These are phyloP conservation scores for Conticribra weissflogii DNA, from an alignment of 108 stramenopile genomes.

Conservation along the genomic window DNA sequence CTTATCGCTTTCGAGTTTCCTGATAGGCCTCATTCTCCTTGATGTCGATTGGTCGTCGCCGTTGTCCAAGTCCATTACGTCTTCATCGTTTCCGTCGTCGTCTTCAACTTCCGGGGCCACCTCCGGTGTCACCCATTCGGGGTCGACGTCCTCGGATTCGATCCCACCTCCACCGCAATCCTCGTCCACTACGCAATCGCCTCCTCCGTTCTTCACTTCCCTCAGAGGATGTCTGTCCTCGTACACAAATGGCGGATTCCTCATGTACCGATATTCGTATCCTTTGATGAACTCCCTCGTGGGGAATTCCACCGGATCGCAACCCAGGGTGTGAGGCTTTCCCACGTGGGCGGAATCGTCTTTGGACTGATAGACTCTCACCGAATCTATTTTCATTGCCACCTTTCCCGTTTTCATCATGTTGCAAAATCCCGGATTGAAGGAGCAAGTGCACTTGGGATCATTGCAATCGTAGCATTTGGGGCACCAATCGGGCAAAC, in stretches of 20 bases:
- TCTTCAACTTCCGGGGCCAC: conserved; percentile 3
- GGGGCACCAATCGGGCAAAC: conserved; percentile 78
- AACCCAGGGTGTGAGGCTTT: conserved; percentile 79
- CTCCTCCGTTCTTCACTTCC: conserved; percentile 79
- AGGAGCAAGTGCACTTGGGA: conserved; percentile 84
- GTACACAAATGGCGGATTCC: conserved; percentile 74
- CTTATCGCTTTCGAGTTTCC: conserved; percentile 7
- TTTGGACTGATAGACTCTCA: conserved; percentile 88
- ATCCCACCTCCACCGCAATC: conserved; percentile 76
- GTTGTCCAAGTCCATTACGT: conserved; percentile 42
- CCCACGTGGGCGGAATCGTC: conserved; percentile 76
- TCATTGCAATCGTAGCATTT: conserved; percentile 91
- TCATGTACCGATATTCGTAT: conserved; percentile 81
- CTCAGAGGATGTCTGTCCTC: conserved; percentile 73
- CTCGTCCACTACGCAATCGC: conserved; percentile 61
- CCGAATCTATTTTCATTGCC: conserved; percentile 81
- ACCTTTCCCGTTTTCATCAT: conserved; percentile 82
- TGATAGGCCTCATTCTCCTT: conserved; percentile 4
- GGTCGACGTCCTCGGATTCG: conserved; percentile 39
- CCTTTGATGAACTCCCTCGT: conserved; percentile 91
- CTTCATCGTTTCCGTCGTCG: conserved; percentile 19
- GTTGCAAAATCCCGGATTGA: conserved; percentile 88
- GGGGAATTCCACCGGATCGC: conserved; percentile 86
- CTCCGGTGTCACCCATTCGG: conserved; percentile 4
- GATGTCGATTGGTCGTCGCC: not conserved